phyloP scores from a whole-genome alignment of 2,329 filamentous ascomycete genomes.

The Westerdykella sp. region DNA sequence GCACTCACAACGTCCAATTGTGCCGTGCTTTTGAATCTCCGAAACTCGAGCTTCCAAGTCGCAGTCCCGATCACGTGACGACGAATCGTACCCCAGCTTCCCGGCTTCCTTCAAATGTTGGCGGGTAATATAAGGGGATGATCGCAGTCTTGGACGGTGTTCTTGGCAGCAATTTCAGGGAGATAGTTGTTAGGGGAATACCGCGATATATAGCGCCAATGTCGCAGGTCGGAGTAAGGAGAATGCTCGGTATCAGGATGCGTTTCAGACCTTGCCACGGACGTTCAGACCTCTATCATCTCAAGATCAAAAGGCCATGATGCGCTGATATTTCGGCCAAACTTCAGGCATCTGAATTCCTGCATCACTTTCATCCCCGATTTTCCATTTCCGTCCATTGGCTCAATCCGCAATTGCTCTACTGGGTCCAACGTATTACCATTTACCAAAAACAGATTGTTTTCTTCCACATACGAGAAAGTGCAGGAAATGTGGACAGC shows the following conservation, averaged over 20 bases:
- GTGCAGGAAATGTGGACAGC: conserved; percentile 29
- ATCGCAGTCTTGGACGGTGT: too few species aligned
- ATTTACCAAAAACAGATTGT: not conserved
- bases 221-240: conserved; percentile 17
- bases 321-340: conserved; percentile 6
- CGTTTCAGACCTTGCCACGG: conserved; percentile 24
- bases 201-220: conserved; percentile 3
- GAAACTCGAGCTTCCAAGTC: not conserved
- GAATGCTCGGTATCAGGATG: conserved; percentile 25
- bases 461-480: conserved; percentile 3
- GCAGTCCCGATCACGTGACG: not conserved
- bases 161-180: too few species aligned
- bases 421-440: not conserved
- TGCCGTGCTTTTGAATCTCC: not conserved
- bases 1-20: not conserved
- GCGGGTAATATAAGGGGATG: too few species aligned
- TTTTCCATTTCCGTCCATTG: conserved; percentile 3
- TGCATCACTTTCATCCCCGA: conserved; percentile 1
- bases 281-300: conserved; percentile 11
- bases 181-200: not conserved
- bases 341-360: conserved; percentile 1
- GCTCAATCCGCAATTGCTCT: not conserved
- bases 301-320: conserved; percentile 18
- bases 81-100: not conserved
- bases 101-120: too few species aligned